phyloP scores from a whole-genome alignment of 306 rosid species.

The Carpinus viminea region DNA sequence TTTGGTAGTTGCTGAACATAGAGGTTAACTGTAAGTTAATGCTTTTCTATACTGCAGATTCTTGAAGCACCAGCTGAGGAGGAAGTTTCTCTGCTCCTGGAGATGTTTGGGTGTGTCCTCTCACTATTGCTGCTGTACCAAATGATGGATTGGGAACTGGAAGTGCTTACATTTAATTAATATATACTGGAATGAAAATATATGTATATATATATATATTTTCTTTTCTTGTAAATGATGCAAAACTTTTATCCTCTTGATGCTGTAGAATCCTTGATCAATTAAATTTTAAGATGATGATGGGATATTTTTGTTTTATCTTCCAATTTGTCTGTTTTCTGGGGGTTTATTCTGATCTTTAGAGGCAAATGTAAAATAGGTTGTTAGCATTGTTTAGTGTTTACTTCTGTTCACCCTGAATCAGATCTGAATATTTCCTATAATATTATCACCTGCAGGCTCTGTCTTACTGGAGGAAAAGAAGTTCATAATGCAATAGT shows the following conservation, averaged over 20 bases:
- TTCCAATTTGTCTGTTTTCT: neutral
- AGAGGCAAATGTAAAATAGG: neutral
- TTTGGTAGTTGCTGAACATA: conserved; percentile 50
- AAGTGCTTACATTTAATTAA: conserved; percentile 19
- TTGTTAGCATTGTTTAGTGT: conserved; percentile 13
- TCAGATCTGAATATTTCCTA: conserved; percentile 6
- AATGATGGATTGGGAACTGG: conserved; percentile 22
- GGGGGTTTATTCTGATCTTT: neutral
- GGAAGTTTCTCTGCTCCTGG: conserved; percentile 93
- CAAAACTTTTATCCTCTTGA: conserved; percentile 7
- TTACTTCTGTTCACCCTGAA: conserved; percentile 11
- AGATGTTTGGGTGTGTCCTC: conserved; percentile 87
- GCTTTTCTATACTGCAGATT: conserved; percentile 82
- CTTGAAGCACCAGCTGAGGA: conserved; percentile 86
- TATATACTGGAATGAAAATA: conserved; percentile 15
- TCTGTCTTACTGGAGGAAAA: conserved; percentile 87
- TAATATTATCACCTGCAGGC: conserved; percentile 42
- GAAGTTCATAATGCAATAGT: conserved; percentile 93
- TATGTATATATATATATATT: too few relatives aligned
- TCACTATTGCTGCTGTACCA: conserved; percentile 9
- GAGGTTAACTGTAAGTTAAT: conserved; percentile 65
- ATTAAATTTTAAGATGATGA: neutral
- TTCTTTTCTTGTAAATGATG: neutral
- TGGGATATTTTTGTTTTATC: neutral
- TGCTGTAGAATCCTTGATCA: neutral